Evolutionary conservation across 805 yeast species (phyloP).

Genomic region (Alloascoidea hylecoeti): DNA sequence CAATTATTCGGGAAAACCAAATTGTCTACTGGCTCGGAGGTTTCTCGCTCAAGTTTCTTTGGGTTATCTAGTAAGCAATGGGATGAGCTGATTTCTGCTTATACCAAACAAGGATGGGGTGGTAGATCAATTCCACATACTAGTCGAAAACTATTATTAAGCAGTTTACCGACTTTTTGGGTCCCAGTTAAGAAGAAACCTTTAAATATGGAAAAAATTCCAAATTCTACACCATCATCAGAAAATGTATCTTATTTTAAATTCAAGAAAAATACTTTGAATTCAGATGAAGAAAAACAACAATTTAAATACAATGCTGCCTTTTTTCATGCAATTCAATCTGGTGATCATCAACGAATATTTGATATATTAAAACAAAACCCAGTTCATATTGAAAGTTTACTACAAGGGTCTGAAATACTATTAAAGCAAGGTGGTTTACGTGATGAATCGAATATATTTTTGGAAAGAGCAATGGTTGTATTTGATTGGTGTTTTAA

Average conservation of each 20-base stretch:
- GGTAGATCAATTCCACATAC: conserved; percentile 64
- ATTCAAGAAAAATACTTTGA: conserved; percentile 22
- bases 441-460: conserved; percentile 50
- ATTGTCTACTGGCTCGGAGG: conserved; percentile 20
- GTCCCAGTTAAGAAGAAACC: conserved; percentile 55
- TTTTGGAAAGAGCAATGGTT: conserved; percentile 65
- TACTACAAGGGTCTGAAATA: conserved; percentile 68
- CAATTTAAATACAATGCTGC: too few species aligned
- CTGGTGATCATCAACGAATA: conserved; percentile 15
- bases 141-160: conserved; percentile 46
- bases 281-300: conserved; percentile 6
- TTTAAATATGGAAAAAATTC: conserved; percentile 43
- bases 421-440: conserved; percentile 74
- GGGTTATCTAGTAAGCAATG: conserved; percentile 35
- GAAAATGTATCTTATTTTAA: conserved; percentile 42
- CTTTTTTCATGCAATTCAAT: conserved; percentile 1
- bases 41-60: background rate
- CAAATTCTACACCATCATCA: too few species aligned
- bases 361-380: background rate
- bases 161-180: conserved; percentile 73
- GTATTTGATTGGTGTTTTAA: conserved; percentile 66
- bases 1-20: conserved; percentile 61
- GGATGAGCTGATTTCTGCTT: conserved; percentile 23
- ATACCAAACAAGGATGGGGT: conserved; percentile 79
- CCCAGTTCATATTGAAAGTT: conserved; percentile 43